phyloP scores from a whole-genome alignment of 148 eudicot genomes.

The Limonium bicolor region DNA sequence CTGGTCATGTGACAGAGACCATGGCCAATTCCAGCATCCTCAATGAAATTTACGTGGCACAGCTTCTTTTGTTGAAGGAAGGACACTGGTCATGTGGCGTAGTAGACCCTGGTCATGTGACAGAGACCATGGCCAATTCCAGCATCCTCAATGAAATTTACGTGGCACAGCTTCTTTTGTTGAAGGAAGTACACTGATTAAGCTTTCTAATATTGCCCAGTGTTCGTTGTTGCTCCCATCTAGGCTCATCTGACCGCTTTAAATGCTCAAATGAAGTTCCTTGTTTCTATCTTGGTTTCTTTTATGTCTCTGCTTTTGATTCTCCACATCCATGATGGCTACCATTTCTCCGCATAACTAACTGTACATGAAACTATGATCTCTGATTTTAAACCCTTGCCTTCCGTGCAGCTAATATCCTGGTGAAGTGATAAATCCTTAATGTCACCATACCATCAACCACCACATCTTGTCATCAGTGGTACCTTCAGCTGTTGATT shows the following conservation, averaged over 20 bases:
- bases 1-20: too few species aligned
- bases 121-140: too few species aligned
- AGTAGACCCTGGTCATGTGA: too few species aligned
- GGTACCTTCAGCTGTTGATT: conserved; percentile 8
- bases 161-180: conserved; percentile 52
- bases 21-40: too few species aligned
- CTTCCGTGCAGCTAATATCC: conserved; percentile 35
- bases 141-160: conserved; percentile 45
- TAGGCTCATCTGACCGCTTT: conserved; percentile 19
- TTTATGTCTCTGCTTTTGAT: conserved; percentile 9
- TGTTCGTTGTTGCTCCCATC: conserved; percentile 27
- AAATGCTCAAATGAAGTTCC: conserved; percentile 30
- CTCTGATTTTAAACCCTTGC: conserved; percentile 34
- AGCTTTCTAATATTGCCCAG: conserved; percentile 44
- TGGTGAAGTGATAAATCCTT: conserved; percentile 45
- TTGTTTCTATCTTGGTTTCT: conserved; percentile 13
- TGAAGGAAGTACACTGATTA: conserved; percentile 54
- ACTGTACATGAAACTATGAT: conserved; percentile 34
- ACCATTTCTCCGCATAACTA: conserved; percentile 46
- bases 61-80: too few species aligned
- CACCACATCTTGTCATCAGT: conserved; percentile 28
- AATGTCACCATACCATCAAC: conserved; percentile 38
- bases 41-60: too few species aligned
- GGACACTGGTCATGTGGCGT: too few species aligned
- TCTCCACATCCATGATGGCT: conserved; percentile 29